Evolutionary conservation across 179 eudicot species (phyloP).

Genomic region (Drosera spatulata): DNA sequence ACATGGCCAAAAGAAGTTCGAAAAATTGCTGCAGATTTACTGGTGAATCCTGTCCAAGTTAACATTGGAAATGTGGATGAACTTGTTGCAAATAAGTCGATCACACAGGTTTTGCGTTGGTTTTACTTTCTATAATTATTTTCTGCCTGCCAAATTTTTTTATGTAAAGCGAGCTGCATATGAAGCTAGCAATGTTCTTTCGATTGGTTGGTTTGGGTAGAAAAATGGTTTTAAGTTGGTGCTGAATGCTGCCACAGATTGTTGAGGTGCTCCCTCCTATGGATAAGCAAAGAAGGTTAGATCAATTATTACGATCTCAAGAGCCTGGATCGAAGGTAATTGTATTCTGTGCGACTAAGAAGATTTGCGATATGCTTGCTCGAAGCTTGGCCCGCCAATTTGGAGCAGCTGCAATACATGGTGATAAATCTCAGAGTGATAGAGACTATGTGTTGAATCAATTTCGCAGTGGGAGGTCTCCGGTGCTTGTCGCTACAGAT

Average conservation of each 20-base stretch:
- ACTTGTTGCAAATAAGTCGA: conserved; percentile 97
- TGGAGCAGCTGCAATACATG: conserved; percentile 91
- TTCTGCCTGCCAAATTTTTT: no score
- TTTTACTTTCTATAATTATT: not conserved
- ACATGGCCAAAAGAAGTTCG: conserved; percentile 99
- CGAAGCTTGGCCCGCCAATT: conserved; percentile 60
- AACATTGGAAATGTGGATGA: conserved; percentile 93
- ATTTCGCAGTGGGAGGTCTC: conserved; percentile 69
- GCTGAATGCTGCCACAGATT: conserved; percentile 28
- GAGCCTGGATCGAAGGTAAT: conserved; percentile 89
- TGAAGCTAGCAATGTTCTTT: not conserved
- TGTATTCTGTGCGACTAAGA: conserved; percentile 90
- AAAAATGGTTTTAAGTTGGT: not conserved
- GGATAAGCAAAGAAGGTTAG: conserved; percentile 78
- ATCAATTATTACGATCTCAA: conserved; percentile 81
- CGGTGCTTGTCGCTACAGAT: conserved; percentile 89
- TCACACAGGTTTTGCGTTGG: conserved; percentile 61
- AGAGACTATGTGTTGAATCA: conserved; percentile 70
- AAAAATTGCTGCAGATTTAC: conserved; percentile 76
- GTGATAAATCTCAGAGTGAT: conserved; percentile 80
- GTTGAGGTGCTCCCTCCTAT: conserved; percentile 59
- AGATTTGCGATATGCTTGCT: conserved; percentile 87
- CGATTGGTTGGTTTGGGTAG: not conserved
- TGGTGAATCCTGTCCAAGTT: conserved; percentile 81
- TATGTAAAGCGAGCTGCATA: not conserved